Conservation (phyloP, 768 basidiomycete species). For the Stropharia rugosoannulata region DNA sequence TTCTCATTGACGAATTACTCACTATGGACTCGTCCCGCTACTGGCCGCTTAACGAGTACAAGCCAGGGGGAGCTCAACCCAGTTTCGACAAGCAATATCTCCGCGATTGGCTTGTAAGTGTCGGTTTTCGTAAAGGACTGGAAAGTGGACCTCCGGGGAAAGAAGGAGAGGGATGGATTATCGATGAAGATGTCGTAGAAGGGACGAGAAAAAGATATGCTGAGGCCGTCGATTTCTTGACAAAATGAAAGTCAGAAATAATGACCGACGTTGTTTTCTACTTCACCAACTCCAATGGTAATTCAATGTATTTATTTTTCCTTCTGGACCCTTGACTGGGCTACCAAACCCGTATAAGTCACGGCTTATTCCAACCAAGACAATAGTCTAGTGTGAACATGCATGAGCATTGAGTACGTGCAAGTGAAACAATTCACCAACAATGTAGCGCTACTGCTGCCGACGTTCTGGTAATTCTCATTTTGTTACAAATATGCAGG, state of each 20-base stretch:
- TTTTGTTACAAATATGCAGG: too few species aligned
- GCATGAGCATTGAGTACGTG: not conserved
- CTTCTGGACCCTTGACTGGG: too few species aligned
- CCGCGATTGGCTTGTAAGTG: constrained; percentile 79
- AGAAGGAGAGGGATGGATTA: constrained; percentile 73
- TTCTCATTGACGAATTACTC: constrained; percentile 94
- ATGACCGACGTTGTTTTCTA: not conserved
- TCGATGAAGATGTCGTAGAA: constrained; percentile 71
- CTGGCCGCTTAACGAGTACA: constrained; percentile 82
- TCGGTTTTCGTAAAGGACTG: constrained; percentile 77
- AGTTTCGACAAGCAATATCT: constrained; percentile 98
- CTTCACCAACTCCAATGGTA: too few species aligned
- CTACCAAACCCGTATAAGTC: too few species aligned
- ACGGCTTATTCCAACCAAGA: too few species aligned
- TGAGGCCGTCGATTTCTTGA: constrained; percentile 70
- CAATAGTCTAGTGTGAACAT: too few species aligned
- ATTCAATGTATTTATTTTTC: too few species aligned
- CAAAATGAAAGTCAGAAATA: constrained; percentile 15
- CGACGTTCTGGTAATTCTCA: too few species aligned
- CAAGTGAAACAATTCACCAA: not conserved
- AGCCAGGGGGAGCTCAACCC: constrained; percentile 72
- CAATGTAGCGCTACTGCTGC: not conserved
- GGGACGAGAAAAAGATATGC: constrained; percentile 79
- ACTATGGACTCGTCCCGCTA: constrained; percentile 98
- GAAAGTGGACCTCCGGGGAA: constrained; percentile 70